Evolutionary conservation across 75 land plant species (phyloP).

Genomic region (Pseudotsuga menziesii): DNA sequence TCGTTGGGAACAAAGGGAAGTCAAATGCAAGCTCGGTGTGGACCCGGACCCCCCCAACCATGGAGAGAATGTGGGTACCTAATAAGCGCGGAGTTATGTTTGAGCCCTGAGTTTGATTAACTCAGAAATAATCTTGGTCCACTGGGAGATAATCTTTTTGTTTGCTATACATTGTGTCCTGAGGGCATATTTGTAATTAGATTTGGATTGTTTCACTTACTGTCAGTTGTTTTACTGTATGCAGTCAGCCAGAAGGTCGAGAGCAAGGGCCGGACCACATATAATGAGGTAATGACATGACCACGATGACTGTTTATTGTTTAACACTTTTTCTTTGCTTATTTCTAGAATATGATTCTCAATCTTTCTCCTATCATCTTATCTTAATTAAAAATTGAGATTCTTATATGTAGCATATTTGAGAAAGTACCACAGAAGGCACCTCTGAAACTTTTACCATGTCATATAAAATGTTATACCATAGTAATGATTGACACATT

Average conservation of each 20-base stretch:
- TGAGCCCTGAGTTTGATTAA: neutral
- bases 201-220: neutral
- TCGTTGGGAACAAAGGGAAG: constrained; percentile 8
- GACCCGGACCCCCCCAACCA: too few species aligned
- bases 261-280: constrained; percentile 55
- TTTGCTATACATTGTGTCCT: neutral
- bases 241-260: constrained; percentile 58
- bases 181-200: neutral
- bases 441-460: neutral
- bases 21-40: neutral
- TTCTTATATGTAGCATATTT: neutral
- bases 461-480: too few species aligned
- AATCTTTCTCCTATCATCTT: neutral
- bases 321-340: neutral
- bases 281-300: constrained; percentile 35
- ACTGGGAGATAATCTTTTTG: neutral
- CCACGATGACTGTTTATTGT: neutral
- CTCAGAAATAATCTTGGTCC: neutral
- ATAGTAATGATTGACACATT: too few species aligned
- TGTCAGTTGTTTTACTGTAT: neutral
- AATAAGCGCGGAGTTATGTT: neutral
- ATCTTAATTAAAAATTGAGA: too few species aligned
- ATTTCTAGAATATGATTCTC: neutral
- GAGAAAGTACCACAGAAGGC: neutral
- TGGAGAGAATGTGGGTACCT: neutral